Evolutionary conservation across 805 yeast species (phyloP).

Genomic region (Sugiyamaella smithiae): DNA sequence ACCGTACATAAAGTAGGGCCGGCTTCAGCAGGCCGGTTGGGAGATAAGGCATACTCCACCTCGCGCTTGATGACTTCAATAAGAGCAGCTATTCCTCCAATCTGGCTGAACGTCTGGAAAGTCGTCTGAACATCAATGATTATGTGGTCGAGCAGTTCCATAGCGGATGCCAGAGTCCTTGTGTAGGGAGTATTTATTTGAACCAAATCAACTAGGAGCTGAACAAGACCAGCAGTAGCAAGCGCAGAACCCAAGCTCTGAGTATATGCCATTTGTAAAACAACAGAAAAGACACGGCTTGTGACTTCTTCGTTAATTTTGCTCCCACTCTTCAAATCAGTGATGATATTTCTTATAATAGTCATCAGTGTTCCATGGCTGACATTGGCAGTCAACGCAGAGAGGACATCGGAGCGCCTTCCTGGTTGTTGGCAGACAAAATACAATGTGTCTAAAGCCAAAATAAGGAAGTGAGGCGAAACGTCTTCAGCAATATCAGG

Average conservation of each 20-base stretch:
- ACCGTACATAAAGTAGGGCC: slow-evolving; percentile 52
- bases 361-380: slow-evolving; percentile 81
- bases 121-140: slow-evolving; percentile 39
- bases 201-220: slow-evolving; percentile 61
- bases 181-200: slow-evolving; percentile 49
- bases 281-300: slow-evolving; percentile 52
- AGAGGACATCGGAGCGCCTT: slow-evolving; percentile 73
- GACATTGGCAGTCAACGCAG: slow-evolving; percentile 80
- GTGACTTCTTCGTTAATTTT: slow-evolving; percentile 48
- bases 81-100: slow-evolving; percentile 62
- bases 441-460: slow-evolving; percentile 66
- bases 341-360: slow-evolving; percentile 60
- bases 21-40: slow-evolving; percentile 13
- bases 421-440: slow-evolving; percentile 62
- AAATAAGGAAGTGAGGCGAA: slow-evolving; percentile 51
- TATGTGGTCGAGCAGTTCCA: slow-evolving; percentile 51
- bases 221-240: slow-evolving; percentile 72
- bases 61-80: slow-evolving; percentile 62
- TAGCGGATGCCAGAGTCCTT: slow-evolving; percentile 60
- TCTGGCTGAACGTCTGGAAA: slow-evolving; percentile 59
- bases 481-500: slow-evolving; percentile 48
- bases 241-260: slow-evolving; percentile 41
- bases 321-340: slow-evolving; percentile 44
- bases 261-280: slow-evolving; percentile 53
- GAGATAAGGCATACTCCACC: slow-evolving; percentile 53